Evolutionary conservation across 306 rosid genomes (phyloP), one percentile per base, ranked within the genome.

Genomic region (Chamaecrista fasciculata): DNA sequence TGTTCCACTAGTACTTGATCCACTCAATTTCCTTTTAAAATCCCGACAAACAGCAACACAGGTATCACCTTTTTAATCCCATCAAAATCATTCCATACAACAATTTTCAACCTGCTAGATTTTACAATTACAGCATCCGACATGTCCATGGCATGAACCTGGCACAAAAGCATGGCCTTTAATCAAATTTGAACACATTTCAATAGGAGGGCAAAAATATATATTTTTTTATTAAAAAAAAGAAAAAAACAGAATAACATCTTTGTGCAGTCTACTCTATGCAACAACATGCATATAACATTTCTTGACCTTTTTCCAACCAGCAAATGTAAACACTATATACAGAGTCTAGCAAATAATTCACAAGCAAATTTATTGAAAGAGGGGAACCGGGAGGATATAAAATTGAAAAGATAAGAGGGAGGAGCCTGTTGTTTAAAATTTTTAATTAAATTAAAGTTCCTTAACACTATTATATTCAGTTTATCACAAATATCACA

Each of bases 61-160:
- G 11, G 92, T 81, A 61, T 95, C 99, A 16, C 95, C 99, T 65
- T 91, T 74, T 95, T 95, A 69, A 94, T 77, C 83, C 99, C 79
- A 78, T 95, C 99, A 65, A 95, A 95, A 80, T 95, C 99, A 75
- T 95, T 95, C 99, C 97, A 95, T 43, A 95, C 99, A 16, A 87
- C 92, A 26, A 97, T 91, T 77, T 95, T 95, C 83, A 95, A 74
- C 82, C 99, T 81, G 74, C 94, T 87, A 15, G 97, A 95, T 69
- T 95, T 91, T 60, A 89, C 95, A 16, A 87, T 81, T 29, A 89
- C 96, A 24, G 95, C 96, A 77, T 95, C 96, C 5, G 99, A 79
- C 91, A 89, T 72, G 75, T 95, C 99, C 99, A 95, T 95, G 58
- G 72, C 86, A 82, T 76, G 66, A 76, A 76, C 75, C 88, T 79